These are phyloP conservation scores for Penstemon eatonii DNA, from an alignment of 257 asterid genomes.

Conservation along the genomic window DNA sequence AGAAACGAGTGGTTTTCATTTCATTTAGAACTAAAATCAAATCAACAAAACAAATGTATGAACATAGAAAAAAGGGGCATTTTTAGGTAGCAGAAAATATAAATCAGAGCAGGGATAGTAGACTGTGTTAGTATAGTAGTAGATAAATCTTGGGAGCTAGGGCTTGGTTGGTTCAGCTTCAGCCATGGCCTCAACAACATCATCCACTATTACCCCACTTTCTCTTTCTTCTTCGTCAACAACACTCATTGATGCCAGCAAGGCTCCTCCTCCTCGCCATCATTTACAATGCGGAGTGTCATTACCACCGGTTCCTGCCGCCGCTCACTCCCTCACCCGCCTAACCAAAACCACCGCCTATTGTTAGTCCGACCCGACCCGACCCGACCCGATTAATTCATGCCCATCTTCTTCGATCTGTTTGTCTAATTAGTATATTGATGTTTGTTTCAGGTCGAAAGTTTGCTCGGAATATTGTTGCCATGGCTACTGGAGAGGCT, in stretches of 20 bases:
- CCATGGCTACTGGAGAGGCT: conserved; percentile 82
- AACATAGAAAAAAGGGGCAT: neutral
- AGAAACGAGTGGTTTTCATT: conserved; percentile 50
- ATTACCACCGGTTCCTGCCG: conserved; percentile 34
- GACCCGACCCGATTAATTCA: neutral
- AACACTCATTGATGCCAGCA: conserved; percentile 38
- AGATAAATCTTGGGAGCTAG: neutral
- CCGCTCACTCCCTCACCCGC: conserved; percentile 34
- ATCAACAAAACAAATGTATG: neutral
- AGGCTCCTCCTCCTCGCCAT: conserved; percentile 44
- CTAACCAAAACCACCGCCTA: conserved; percentile 52
- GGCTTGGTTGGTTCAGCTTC: conserved; percentile 2
- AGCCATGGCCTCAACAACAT: conserved; percentile 55
- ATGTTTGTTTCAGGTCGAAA: conserved; percentile 49
- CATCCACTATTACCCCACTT: conserved; percentile 39
- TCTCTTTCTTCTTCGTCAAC: conserved; percentile 58
- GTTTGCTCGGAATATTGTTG: conserved; percentile 54
- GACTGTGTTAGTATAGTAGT: neutral
- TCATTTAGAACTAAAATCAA: neutral
- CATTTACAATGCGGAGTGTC: conserved; percentile 45
- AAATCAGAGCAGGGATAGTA: neutral
- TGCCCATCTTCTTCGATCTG: neutral
- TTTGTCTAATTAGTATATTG: neutral
- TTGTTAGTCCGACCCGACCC: conserved; percentile 35
- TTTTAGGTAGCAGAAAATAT: conserved; percentile 3